These are phyloP conservation scores for Eucalyptus dawsonii DNA, from an alignment of 345 rosid species.

Conservation along the genomic window DNA sequence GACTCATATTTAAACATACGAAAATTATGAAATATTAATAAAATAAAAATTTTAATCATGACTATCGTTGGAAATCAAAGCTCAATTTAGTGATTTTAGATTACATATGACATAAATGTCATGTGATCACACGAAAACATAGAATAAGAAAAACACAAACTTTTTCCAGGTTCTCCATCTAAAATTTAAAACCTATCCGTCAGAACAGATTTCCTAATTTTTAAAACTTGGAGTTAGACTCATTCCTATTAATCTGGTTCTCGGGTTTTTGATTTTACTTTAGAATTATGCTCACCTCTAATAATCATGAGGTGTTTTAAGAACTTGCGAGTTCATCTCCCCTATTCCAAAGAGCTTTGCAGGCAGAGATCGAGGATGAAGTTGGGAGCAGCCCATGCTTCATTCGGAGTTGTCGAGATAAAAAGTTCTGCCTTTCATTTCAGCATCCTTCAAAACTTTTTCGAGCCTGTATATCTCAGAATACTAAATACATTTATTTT, in stretches of 20 bases:
- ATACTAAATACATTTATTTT: not conserved
- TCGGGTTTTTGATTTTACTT: rapidly evolving
- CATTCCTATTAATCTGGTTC: rapidly evolving
- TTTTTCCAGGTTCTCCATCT: rapidly evolving
- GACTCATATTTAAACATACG: rapidly evolving
- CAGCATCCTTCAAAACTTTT: constrained; percentile 40
- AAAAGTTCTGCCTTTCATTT: constrained; percentile 40
- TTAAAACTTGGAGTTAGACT: too few relatives aligned
- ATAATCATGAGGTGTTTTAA: constrained; percentile 55
- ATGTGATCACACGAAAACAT: rapidly evolving
- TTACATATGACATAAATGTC: too few relatives aligned
- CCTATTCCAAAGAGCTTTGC: constrained; percentile 55
- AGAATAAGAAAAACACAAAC: too few relatives aligned
- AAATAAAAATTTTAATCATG: rapidly evolving
- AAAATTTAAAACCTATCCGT: rapidly evolving
- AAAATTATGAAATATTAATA: too few relatives aligned
- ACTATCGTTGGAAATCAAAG: rapidly evolving
- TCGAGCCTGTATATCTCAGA: constrained; percentile 31
- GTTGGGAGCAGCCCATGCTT: constrained; percentile 67
- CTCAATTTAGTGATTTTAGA: too few relatives aligned
- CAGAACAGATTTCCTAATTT: rapidly evolving
- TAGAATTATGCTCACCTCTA: too few relatives aligned
- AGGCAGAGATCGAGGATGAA: constrained; percentile 60
- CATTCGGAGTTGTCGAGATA: constrained; percentile 59
- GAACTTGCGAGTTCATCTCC: constrained; percentile 24